Conservation (phyloP, 2,329 filamentous ascomycete genomes). For the Pseudogymnoascus sp. region DNA sequence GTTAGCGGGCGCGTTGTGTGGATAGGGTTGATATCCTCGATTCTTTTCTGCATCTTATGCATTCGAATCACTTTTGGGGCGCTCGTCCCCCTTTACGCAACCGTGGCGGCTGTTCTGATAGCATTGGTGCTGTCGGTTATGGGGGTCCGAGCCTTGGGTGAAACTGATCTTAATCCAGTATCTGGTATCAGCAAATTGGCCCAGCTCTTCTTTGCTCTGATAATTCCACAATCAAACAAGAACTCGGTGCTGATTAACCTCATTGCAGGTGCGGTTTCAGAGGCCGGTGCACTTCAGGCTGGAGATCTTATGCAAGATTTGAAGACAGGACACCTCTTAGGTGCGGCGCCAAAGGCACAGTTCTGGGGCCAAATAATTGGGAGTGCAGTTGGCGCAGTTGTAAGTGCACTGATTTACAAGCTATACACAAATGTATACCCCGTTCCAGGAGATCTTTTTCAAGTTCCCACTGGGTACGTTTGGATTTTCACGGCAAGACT, state of each 20-base stretch:
- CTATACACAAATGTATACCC: conserved; percentile 85
- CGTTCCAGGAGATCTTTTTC: conserved; percentile 81
- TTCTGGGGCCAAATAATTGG: conserved; percentile 96
- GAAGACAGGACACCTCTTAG: conserved; percentile 89
- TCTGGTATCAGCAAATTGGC: conserved; percentile 95
- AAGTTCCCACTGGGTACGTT: conserved; percentile 89
- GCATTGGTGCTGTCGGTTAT: conserved; percentile 74
- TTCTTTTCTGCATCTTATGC: conserved; percentile 70
- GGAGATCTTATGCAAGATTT: conserved; percentile 96
- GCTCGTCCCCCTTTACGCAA: conserved; percentile 71
- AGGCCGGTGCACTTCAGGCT: conserved; percentile 81
- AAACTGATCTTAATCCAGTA: conserved; percentile 94
- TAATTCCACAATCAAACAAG: conserved; percentile 70
- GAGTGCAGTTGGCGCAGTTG: conserved; percentile 72
- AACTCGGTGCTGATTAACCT: conserved; percentile 93
- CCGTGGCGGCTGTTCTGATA: conserved; percentile 70
- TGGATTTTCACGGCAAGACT: conserved; percentile 96
- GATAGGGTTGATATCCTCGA: conserved; percentile 67
- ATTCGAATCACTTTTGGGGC: conserved; percentile 77
- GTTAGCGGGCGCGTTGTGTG: conserved; percentile 63
- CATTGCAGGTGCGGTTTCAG: conserved; percentile 80
- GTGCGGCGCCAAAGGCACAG: conserved; percentile 86
- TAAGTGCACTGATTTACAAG: conserved; percentile 80
- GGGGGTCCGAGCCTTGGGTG: conserved; percentile 59
- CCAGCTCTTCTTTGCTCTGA: conserved; percentile 87